Percentiles rank a stretch among this genome's conserved stretches.
These are phyloP conservation scores for Phytophthora tubulina DNA, from an alignment of 352 stramenopile species.

Conservation along the genomic window DNA sequence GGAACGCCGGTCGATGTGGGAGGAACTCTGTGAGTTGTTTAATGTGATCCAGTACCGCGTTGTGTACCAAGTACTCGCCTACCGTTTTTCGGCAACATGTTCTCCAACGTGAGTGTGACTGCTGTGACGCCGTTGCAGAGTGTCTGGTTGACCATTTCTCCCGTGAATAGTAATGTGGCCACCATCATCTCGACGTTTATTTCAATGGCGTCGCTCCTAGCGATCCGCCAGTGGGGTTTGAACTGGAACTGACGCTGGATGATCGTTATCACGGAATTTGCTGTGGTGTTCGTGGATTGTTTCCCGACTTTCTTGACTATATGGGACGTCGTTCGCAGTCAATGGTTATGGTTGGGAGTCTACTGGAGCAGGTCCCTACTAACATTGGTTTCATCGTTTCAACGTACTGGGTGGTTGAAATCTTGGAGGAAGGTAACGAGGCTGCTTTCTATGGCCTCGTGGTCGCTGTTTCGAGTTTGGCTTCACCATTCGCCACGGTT, in stretches of 20 bases:
- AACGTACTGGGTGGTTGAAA: conserved; percentile 61
- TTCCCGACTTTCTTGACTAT: conserved; percentile 60
- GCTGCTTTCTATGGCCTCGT: conserved; percentile 60
- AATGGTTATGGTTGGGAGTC: conserved; percentile 69
- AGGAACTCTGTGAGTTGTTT: conserved; percentile 48
- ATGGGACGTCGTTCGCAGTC: conserved; percentile 58
- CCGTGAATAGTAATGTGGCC: conserved; percentile 50
- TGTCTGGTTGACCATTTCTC: conserved; percentile 50
- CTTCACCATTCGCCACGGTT: conserved; percentile 54
- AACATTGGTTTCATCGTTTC: conserved; percentile 60
- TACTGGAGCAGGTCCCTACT: conserved; percentile 51
- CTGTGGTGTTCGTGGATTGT: conserved; percentile 50
- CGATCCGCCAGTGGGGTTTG: conserved; percentile 47
- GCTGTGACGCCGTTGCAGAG: conserved; percentile 53
- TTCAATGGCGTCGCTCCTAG: conserved; percentile 40
- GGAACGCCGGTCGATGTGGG: conserved; percentile 34
- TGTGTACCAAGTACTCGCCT: conserved; percentile 63
- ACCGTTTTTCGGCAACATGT: conserved; percentile 68
- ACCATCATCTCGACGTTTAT: conserved; percentile 49
- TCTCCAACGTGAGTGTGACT: conserved; percentile 53
- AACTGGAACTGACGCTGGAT: conserved; percentile 66
- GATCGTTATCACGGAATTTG: conserved; percentile 47
- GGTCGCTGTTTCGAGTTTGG: conserved; percentile 47
- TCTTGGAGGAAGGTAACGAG: conserved; percentile 60
- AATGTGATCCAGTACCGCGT: conserved; percentile 63